Conservation (phyloP, 2,329 filamentous ascomycete genomes). For the Diaporthe longicolla region DNA sequence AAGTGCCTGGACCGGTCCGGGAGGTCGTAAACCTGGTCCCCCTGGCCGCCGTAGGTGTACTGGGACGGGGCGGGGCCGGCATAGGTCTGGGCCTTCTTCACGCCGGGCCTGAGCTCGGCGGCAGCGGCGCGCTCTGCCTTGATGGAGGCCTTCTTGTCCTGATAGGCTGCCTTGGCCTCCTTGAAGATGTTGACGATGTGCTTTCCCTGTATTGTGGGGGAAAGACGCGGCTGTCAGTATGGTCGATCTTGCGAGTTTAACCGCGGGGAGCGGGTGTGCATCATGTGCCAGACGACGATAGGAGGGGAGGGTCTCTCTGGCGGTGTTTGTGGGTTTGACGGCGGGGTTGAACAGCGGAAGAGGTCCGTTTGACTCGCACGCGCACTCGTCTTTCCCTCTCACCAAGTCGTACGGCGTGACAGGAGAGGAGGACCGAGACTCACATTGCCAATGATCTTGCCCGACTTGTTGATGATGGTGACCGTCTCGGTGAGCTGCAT, state of each 20-base stretch:
- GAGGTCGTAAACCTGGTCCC: constrained; percentile 48
- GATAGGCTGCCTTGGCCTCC: constrained; percentile 89
- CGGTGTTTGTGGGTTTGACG: constrained; percentile 21
- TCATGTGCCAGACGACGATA: neutral
- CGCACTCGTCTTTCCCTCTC: neutral
- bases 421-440: constrained; percentile 51
- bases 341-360: constrained; percentile 22
- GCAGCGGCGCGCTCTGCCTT: constrained; percentile 70
- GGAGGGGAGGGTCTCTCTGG: constrained; percentile 1
- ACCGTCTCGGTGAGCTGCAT: constrained; percentile 77
- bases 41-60: constrained; percentile 43
- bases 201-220: constrained; percentile 75
- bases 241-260: neutral
- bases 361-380: constrained; percentile 11
- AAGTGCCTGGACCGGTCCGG: constrained; percentile 42
- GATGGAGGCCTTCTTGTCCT: constrained; percentile 87
- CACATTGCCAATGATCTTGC: constrained; percentile 91
- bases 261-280: neutral
- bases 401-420: neutral
- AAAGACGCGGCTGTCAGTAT: constrained; percentile 7
- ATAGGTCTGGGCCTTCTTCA: constrained; percentile 74
- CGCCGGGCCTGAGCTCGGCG: constrained; percentile 40
- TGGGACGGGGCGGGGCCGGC: constrained; percentile 54
- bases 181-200: constrained; percentile 92
- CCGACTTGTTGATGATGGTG: constrained; percentile 90